These are phyloP conservation scores for Prunus armeniaca DNA, from an alignment of 306 rosid species.

Conservation along the genomic window DNA sequence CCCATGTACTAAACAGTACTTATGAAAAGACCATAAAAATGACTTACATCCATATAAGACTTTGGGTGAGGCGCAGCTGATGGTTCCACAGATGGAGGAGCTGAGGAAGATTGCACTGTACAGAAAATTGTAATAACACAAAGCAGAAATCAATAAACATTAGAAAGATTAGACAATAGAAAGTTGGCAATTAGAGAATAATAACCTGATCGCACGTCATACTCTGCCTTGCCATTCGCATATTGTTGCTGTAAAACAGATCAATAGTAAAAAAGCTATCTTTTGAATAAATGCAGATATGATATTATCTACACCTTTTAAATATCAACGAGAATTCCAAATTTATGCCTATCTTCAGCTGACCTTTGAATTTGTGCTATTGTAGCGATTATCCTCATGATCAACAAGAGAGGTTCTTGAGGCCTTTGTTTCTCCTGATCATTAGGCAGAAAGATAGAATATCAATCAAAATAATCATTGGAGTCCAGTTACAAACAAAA, in stretches of 20 bases:
- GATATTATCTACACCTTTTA: conserved; percentile 2
- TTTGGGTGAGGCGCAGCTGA: conserved; percentile 69
- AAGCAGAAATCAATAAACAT: conserved; percentile 14
- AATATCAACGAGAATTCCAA: conserved; percentile 11
- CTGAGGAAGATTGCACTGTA: conserved; percentile 82
- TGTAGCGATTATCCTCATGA: conserved; percentile 54
- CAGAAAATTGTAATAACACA: conserved; percentile 18
- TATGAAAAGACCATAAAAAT: conserved; percentile 11
- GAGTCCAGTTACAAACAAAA: conserved; percentile 5
- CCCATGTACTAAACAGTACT: not conserved
- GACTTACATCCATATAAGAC: conserved; percentile 72
- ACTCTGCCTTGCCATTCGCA: conserved; percentile 62
- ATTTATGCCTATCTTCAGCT: conserved; percentile 26
- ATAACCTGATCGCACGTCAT: conserved; percentile 59
- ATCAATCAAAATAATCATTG: conserved; percentile 6
- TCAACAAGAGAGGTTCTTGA: conserved; percentile 35
- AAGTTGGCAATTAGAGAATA: conserved; percentile 15
- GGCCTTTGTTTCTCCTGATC: conserved; percentile 36
- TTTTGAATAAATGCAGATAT: conserved; percentile 16
- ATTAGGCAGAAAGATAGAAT: conserved; percentile 27
- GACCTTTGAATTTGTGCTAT: conserved; percentile 64
- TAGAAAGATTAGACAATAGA: not conserved
- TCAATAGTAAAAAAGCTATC: conserved; percentile 4
- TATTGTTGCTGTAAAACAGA: conserved; percentile 55
- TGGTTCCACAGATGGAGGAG: conserved; percentile 68